Evolutionary conservation across 2,329 filamentous ascomycete species (phyloP), one percentile per base, ranked within the genome.

Genomic region (Diplodia intermedia): DNA sequence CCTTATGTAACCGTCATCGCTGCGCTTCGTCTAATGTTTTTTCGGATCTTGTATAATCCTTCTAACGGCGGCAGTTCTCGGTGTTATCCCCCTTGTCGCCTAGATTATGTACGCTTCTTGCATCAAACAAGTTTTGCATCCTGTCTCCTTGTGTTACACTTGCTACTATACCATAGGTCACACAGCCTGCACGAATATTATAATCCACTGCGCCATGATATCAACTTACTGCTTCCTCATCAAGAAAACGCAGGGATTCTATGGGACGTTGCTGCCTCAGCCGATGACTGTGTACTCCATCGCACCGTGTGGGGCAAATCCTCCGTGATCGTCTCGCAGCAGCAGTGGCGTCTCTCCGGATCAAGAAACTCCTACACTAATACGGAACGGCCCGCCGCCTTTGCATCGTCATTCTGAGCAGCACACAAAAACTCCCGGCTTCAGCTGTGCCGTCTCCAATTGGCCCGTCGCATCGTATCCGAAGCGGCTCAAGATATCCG

Each of bases 1-100:
- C 12, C n/a, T 63, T 49, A 63, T 63, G 60, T 63, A 52, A 38
- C 12, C 7, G 14, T 49, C 9, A n/a, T n/a, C 43, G 18, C 40
- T 9, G 9, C 38, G 9, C 40, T 26, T 5, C 18, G 9, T 9
- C 11, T 63, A 63, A 63, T 52, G 47, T 52, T 14, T 38, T 63
- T 36, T 53, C 43, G 43, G 60, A 15, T 52, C 29, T 12, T 50
- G 20, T 52, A 23, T 50, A 38, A 26, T 38, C 18, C 12, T 38
- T 38, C 18, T 12, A 15, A 11, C 36, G 60, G 29, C 60, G 47
- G 40, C 40, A 15, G 2, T 5, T 31, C 9, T 26, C 15, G 26
- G 29, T 15, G 12, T 53, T 8, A 12, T 40, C 53, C n/a, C 40
- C 26, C 31, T 18, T 47, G 5, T n/a, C 49, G 43, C 33, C 31